These are phyloP conservation scores for Kwoniella shivajii DNA, from an alignment of 1,284 basidiomycete species.

Conservation along the genomic window DNA sequence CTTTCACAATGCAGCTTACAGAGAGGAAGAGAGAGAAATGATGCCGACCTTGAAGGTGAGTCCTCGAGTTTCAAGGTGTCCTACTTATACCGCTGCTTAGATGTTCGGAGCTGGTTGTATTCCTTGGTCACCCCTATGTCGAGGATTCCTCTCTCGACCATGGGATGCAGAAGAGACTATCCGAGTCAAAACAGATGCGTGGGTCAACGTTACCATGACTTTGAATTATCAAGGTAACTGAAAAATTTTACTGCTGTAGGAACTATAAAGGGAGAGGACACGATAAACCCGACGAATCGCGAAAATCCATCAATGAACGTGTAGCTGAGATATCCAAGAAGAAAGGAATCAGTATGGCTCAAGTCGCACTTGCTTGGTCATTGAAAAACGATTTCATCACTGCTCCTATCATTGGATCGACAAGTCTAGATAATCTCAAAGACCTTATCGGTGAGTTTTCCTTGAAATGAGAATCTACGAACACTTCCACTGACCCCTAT, in stretches of 20 bases:
- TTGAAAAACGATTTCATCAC: conserved; percentile 45
- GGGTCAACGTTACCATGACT: conserved; percentile 1
- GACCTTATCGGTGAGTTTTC: conserved; percentile 39
- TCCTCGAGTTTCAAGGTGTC: not conserved
- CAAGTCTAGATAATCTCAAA: conserved; percentile 38
- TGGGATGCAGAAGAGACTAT: conserved; percentile 29
- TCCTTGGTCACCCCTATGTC: conserved; percentile 50
- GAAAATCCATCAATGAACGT: conserved; percentile 48
- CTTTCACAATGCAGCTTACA: conserved; percentile 58
- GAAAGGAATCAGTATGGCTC: conserved; percentile 61
- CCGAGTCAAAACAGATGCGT: conserved; percentile 29
- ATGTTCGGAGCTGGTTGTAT: conserved; percentile 51
- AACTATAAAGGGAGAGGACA: conserved; percentile 21
- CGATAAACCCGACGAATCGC: conserved; percentile 25
- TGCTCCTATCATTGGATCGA: conserved; percentile 50
- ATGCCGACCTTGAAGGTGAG: conserved; percentile 57
- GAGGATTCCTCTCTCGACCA: conserved; percentile 37
- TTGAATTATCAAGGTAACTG: not conserved
- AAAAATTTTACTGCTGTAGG: conserved; percentile 1
- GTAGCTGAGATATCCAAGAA: conserved; percentile 62
- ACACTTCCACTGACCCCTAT: not conserved
- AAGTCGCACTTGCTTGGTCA: conserved; percentile 62
- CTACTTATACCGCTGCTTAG: conserved; percentile 8
- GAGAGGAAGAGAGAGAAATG: conserved; percentile 66
- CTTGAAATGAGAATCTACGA: not conserved